Percentiles rank a stretch among this genome's conserved stretches.
Conservation (phyloP, 352 stramenopile genomes). For the Peronospora destructor region DNA sequence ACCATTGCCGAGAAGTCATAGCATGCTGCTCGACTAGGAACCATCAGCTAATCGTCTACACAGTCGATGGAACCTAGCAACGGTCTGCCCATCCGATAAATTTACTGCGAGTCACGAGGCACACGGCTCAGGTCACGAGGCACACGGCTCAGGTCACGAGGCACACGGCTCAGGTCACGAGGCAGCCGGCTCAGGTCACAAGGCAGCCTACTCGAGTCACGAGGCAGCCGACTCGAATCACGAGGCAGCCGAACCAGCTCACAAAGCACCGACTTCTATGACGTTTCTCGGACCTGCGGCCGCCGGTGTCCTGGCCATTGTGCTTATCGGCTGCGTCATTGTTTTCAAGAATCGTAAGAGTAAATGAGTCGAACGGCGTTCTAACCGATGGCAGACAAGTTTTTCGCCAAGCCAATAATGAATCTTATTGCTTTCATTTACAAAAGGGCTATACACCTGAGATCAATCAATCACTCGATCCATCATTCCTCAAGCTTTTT, state of each 20-base stretch:
- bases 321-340: constrained; percentile 52
- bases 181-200: too few species aligned
- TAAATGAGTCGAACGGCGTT: constrained; percentile 8
- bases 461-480: not conserved
- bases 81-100: too few species aligned
- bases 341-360: constrained; percentile 39
- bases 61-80: too few species aligned
- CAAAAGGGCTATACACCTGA: not conserved
- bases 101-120: too few species aligned
- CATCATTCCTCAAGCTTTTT: not conserved
- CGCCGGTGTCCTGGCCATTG: constrained; percentile 41
- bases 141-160: too few species aligned
- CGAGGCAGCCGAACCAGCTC: constrained; percentile 2
- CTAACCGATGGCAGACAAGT: not conserved
- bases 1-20: too few species aligned
- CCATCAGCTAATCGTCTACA: too few species aligned
- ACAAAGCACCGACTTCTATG: constrained; percentile 21
- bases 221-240: constrained; percentile 8
- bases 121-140: too few species aligned
- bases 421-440: constrained; percentile 28
- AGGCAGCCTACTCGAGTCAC: too few species aligned
- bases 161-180: constrained; percentile 4
- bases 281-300: constrained; percentile 39
- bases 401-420: too few species aligned
- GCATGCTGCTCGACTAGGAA: too few species aligned